These are phyloP conservation scores for Samsoniella hepiali DNA, from an alignment of 2,329 filamentous ascomycete species.

Conservation along the genomic window DNA sequence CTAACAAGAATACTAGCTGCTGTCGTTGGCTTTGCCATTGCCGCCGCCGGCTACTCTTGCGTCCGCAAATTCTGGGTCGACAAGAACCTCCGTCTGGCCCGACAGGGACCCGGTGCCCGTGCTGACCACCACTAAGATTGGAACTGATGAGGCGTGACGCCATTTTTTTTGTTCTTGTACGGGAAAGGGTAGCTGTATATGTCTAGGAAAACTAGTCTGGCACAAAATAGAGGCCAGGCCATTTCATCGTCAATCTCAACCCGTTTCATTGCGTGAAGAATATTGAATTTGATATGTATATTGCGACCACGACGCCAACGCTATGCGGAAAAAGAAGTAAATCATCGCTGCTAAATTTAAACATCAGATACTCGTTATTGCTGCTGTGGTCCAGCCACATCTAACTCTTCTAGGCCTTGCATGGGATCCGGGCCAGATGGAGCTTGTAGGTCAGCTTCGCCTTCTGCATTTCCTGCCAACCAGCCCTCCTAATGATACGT, in stretches of 20 bases:
- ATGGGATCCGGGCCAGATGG: conserved; percentile 75
- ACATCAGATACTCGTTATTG: conserved; percentile 45
- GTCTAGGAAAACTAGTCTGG: conserved; percentile 19
- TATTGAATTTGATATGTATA: conserved; percentile 17
- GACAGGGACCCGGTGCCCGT: conserved; percentile 54
- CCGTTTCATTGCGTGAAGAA: conserved; percentile 1
- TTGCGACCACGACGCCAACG: conserved; percentile 41
- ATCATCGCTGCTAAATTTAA: neutral
- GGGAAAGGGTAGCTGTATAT: conserved; percentile 20
- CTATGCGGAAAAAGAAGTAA: conserved; percentile 36
- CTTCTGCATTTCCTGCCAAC: conserved; percentile 81
- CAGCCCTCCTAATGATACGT: conserved; percentile 72
- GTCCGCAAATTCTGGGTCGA: conserved; percentile 79
- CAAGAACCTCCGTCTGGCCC: conserved; percentile 85
- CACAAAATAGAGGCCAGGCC: conserved; percentile 20
- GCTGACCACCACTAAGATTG: conserved; percentile 38
- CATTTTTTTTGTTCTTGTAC: conserved; percentile 23
- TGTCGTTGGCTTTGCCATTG: conserved; percentile 81
- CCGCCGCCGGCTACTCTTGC: conserved; percentile 79
- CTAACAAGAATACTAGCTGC: conserved; percentile 53
- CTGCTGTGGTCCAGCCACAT: conserved; percentile 87
- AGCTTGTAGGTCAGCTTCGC: conserved; percentile 66
- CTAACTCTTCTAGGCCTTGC: conserved; percentile 89
- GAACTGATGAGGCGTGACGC: conserved; percentile 20
- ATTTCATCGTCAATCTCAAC: conserved; percentile 11